phyloP scores from a whole-genome alignment of 1,284 basidiomycete species.

The Albatrellus sp. region DNA sequence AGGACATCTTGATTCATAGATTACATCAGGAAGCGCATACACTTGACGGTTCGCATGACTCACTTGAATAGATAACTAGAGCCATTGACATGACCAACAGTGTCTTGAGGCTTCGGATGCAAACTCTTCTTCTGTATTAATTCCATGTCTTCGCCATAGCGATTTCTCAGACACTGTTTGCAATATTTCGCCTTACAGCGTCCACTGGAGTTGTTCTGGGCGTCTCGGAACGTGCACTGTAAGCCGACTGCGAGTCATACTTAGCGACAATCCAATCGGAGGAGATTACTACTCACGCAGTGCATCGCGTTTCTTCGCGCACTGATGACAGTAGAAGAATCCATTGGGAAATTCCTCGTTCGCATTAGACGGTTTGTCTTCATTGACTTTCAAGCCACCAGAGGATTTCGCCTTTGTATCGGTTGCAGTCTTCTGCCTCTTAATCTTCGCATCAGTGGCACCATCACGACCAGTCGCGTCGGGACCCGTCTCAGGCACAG shows the following conservation, averaged over 20 bases:
- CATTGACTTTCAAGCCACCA: constrained; percentile 2
- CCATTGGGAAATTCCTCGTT: constrained; percentile 23
- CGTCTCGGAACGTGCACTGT: constrained; percentile 34
- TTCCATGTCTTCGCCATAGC: constrained; percentile 44
- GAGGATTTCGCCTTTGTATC: constrained; percentile 4
- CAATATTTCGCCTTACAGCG: constrained; percentile 52
- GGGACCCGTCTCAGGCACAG: constrained; percentile 9
- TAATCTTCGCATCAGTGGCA: constrained; percentile 13
- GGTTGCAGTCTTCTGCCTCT: constrained; percentile 21
- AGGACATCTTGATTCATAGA: constrained; percentile 40
- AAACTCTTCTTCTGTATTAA: background rate
- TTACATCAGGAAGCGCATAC: background rate
- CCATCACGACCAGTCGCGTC: constrained; percentile 6
- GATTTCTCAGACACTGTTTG: constrained; percentile 48
- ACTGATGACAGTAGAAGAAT: constrained; percentile 56
- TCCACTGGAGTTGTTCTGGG: constrained; percentile 18
- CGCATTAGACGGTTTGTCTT: constrained; percentile 9
- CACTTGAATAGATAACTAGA: constrained; percentile 39
- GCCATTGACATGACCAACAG: constrained; percentile 23
- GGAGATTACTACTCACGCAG: constrained; percentile 23
- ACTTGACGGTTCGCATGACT: background rate
- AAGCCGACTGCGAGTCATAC: constrained; percentile 23
- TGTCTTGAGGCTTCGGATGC: constrained; percentile 14
- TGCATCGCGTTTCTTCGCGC: constrained; percentile 43
- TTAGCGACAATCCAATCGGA: constrained; percentile 3